Conservation (phyloP, 2,329 filamentous ascomycete genomes). For the Zymoseptoria ardabiliae region DNA sequence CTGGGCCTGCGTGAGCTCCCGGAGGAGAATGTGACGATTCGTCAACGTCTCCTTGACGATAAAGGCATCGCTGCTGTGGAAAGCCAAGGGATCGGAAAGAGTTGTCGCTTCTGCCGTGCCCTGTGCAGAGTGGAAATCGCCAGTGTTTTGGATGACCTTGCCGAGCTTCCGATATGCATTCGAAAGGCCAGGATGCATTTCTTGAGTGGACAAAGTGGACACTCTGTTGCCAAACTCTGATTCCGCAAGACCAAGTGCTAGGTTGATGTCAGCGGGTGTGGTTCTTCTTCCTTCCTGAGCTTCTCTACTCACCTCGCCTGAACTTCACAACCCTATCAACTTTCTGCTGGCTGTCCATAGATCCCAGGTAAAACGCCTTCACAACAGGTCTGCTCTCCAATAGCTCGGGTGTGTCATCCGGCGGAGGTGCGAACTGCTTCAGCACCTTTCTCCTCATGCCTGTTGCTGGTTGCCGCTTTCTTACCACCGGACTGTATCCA, state of each 20-base stretch:
- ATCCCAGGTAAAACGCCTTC: conserved; percentile 89
- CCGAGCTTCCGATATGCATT: conserved; percentile 93
- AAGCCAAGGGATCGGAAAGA: conserved; percentile 84
- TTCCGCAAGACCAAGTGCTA: conserved; percentile 84
- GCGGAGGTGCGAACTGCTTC: conserved; percentile 96
- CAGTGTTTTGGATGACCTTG: conserved; percentile 84
- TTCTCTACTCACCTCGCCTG: conserved; percentile 63
- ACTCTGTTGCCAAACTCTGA: conserved; percentile 90
- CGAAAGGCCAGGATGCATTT: conserved; percentile 78
- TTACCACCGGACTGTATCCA: conserved; percentile 90
- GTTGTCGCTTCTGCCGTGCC: conserved; percentile 95
- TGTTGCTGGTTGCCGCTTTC: conserved; percentile 93
- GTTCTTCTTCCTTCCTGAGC: neutral
- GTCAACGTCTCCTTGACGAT: conserved; percentile 98
- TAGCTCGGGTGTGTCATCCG: conserved; percentile 92
- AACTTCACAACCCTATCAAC: conserved; percentile 90
- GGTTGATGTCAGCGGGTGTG: conserved; percentile 25
- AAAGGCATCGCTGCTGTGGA: conserved; percentile 91
- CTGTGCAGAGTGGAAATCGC: conserved; percentile 92
- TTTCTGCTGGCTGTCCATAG: conserved; percentile 97
- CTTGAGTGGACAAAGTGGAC: conserved; percentile 77
- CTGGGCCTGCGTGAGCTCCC: conserved; percentile 87
- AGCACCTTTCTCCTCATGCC: conserved; percentile 90
- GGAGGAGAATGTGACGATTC: conserved; percentile 91
- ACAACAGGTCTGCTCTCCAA: conserved; percentile 83